Base-by-base conservation (phyloP, 140 eudicot species). In the Flaveria floridana region DNA sequence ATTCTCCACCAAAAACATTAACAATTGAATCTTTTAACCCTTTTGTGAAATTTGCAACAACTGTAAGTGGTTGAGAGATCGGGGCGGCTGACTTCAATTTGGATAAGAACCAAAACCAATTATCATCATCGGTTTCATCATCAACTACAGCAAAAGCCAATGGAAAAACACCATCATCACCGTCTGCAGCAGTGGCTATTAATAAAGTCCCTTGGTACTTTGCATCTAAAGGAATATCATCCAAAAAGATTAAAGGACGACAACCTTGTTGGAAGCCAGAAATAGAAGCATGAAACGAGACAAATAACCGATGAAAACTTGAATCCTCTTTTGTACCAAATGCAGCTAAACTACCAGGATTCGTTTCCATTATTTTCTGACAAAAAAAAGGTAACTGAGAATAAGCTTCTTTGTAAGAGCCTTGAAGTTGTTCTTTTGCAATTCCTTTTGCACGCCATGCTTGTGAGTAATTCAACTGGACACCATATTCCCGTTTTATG, bases 401-500 rank as follows among this genome's bases (percentile, higher is more conserved):
- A 66, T 88, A 91, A 13, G 97, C 85, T 69, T 91, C 93, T 79
- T 80, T 85, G 53, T 86, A 86, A 2, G 97, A 88, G 10, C 97
- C 97, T 76, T 86, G 97, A 78, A 91, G 93, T 82, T 91, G 91
- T 79, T 86, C 97, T 57, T 85, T 79, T 7, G 96, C 97, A 39
- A 85, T 83, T 74, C 89, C 96, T 78, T 88, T 91, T 6, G 92
- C 97, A 53, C 97, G 96, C 93, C 97, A 86, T 48, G 97, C 97
- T 79, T 91, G 97, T 0, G 91, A 82, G 64, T 91, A 91, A 79
- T 91, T 88, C 76, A 91, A 59, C 34, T 83, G 84, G 59, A 91
- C 86, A 28, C 96, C 97, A 56, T 84, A 91, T 73, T 91, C 97
- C 39, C 91, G 85, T 44, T 91, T 56, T 48, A 91, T 88, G 28